Base-by-base conservation (phyloP, 495 filamentous ascomycete species). In the Schizothecium vesticola region DNA sequence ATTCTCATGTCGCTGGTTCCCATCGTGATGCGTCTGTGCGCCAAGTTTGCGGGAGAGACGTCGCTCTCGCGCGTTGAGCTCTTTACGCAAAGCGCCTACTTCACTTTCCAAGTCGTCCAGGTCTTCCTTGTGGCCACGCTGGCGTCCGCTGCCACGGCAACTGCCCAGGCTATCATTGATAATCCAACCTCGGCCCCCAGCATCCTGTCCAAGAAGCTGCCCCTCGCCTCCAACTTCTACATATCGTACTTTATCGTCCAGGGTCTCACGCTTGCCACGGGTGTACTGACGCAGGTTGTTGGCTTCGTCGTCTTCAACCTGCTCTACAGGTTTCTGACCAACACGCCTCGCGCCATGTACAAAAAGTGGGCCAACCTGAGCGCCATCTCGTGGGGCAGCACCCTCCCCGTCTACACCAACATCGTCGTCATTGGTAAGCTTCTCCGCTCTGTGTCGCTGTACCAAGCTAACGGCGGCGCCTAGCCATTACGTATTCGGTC, bases 241-340 rank as follows among this genome's bases (percentile, higher is more conserved):
- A 90, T 98, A 63, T 90, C 91, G 0, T 99, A 96, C 81, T 94
- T 99, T 74, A 89, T 97, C 72, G 84, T 99, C 28, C 94, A 97
- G 78, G 95, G 95, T 61, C 80, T 99, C 67, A 90, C 89, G n/a
- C 87, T 97, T 72, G 90, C 90, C 60, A 83, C 92, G 0, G 85
- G 88, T 65, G 85, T 89, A 3, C 78, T 99, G 29, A 84, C 95
- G 22, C 91, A 95, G 74, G 86, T 95, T 24, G 85, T 84, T 43
- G 93, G 92, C 9, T 85, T 97, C 71, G 81, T 94, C 72, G 67
- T 97, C 58, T 91, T 92, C 78, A 87, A 87, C 56, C 61, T 97
- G 8, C 79, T 98, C 63, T 93, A 94, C 77, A 91, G 85, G 73
- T 82, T 82, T 67, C 66, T 89, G 43, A 77, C 86, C 63, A 78